Base-by-base conservation (phyloP, 2,329 filamentous ascomycete species). In the Apiospora phragmitis region DNA sequence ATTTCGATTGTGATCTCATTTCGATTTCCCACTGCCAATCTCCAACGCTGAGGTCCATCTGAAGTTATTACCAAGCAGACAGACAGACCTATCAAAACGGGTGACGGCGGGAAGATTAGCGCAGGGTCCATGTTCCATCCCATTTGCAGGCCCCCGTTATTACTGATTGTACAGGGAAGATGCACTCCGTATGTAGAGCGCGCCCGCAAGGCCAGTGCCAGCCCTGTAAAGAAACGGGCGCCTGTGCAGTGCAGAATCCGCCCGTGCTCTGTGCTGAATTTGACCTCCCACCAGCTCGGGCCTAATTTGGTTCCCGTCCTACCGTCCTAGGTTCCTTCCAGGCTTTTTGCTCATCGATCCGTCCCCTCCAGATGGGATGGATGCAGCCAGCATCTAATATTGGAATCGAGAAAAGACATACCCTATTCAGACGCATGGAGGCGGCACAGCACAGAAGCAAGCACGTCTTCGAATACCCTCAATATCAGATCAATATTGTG, bases 241-340 rank as follows among this genome's bases (percentile, higher is more conserved):
- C 55, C 55, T 62, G 55, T 62, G 32, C 29, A 59, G 26, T 24
- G 24, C 47, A 12, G 18, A 51, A 51, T 24, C 24, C 24, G 47
- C 24, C 47, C 29, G 47, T 26, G 47, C 47, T 12, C 38, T 51
- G 47, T 29, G 14, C 49, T 32, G 49, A 4, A 18, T 55, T 55
- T 26, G n/a, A 62, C 32, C 55, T 62, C 55, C 32, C 9, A 41
- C 38, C 32, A 62, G 32, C 55, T n/a, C 18, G 55, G 38, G 55
- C 55, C 55, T 62, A 62, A 62, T 62, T 62, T 62, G 55, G 55
- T n/a, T 62, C 55, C 55, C 55, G 55, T 62, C 32, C 32, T n/a
- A 62, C 55, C 32, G 55, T 62, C 32, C 55, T 38, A 38, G 32
- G 55, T 62, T 38, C 55, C 18, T 38, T 62, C 42, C 42, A 18